Conservation (phyloP, 441 rosid species). For the Euphorbia schlechtendalii region DNA sequence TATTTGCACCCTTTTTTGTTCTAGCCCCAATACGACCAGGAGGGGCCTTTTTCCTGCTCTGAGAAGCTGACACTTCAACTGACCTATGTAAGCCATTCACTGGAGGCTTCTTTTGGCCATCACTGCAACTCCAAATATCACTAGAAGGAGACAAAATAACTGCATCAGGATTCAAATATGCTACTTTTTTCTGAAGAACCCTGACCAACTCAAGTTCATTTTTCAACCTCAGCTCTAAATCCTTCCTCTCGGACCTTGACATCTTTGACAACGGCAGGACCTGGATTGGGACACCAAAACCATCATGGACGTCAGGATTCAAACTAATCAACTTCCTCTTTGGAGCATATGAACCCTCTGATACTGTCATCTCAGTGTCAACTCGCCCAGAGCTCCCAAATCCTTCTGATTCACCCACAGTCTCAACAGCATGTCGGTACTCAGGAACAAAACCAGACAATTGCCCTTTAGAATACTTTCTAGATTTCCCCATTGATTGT, state of each 20-base stretch:
- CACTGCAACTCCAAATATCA: conserved; percentile 62
- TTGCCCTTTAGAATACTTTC: conserved; percentile 57
- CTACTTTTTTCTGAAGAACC: conserved; percentile 47
- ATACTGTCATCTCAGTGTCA: conserved; percentile 44
- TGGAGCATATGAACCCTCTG: conserved; percentile 51
- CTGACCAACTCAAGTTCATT: conserved; percentile 73
- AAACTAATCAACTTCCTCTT: conserved; percentile 57
- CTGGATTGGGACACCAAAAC: conserved; percentile 46
- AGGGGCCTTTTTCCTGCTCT: conserved; percentile 45
- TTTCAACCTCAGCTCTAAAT: conserved; percentile 44
- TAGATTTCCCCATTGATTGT: conserved; percentile 60
- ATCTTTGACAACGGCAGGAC: conserved; percentile 54
- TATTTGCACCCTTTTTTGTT: conserved; percentile 34
- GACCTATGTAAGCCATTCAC: conserved; percentile 28
- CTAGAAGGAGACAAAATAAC: conserved; percentile 43
- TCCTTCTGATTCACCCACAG: conserved; percentile 65
- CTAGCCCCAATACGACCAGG: conserved; percentile 39
- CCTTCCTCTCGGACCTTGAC: conserved; percentile 55
- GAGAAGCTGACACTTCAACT: conserved; percentile 29
- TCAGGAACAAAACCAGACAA: conserved; percentile 59
- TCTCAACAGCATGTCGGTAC: conserved; percentile 52
- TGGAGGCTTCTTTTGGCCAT: conserved; percentile 49
- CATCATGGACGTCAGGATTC: conserved; percentile 36
- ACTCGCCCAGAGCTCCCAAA: conserved; percentile 57
- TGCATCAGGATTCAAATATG: conserved; percentile 33